phyloP scores from a whole-genome alignment of 2,329 filamentous ascomycete species.

The Sporothrix humicola region DNA sequence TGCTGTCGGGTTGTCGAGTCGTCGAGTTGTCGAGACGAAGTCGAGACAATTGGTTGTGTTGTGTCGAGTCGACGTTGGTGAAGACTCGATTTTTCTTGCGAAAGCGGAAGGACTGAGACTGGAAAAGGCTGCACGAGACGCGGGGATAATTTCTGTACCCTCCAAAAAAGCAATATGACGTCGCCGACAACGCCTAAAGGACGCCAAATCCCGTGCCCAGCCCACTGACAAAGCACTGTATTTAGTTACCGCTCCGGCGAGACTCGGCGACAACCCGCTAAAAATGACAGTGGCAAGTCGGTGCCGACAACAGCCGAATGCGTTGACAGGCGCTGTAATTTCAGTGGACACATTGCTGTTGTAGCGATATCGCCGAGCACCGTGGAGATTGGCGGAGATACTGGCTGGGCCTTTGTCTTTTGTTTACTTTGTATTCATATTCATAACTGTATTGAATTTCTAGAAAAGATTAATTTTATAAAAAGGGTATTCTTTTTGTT shows the following conservation, averaged over 20 bases:
- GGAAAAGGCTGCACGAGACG: too few species aligned
- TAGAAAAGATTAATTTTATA: too few species aligned
- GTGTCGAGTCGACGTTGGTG: background rate
- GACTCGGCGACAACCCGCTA: background rate
- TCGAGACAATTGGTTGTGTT: background rate
- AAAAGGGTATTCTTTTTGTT: too few species aligned
- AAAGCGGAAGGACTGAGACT: too few species aligned
- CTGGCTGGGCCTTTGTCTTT: too few species aligned
- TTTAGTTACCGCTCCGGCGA: background rate
- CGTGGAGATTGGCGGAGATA: slow-evolving; percentile 27
- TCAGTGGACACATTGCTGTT: background rate
- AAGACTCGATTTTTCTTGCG: too few species aligned
- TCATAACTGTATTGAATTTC: too few species aligned
- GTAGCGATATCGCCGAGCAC: slow-evolving; percentile 10
- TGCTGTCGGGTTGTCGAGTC: background rate
- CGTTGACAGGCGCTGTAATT: background rate
- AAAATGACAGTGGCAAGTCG: background rate
- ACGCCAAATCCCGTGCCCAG: background rate
- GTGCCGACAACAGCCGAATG: background rate
- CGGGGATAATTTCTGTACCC: too few species aligned
- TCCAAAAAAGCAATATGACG: background rate
- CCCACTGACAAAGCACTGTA: background rate
- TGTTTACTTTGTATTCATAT: background rate
- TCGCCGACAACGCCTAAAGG: background rate
- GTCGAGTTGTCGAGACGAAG: background rate